Conservation (phyloP, 768 basidiomycete species). For the Boletus pseudo-olivaceus region DNA sequence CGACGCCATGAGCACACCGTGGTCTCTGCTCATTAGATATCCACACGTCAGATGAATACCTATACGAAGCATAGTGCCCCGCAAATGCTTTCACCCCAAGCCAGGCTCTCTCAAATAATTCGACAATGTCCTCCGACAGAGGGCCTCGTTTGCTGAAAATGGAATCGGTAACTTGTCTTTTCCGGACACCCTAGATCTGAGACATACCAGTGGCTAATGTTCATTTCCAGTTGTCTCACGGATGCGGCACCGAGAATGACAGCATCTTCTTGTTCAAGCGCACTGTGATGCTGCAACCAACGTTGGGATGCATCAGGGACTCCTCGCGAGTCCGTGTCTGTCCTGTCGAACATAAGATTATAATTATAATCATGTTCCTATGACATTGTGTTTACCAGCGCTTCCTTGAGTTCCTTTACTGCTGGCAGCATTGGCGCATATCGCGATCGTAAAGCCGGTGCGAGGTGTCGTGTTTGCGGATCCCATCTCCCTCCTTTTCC, state of each 20-base stretch:
- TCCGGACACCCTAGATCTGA: not conserved
- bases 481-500: conserved; percentile 18
- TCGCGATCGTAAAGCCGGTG: conserved; percentile 6
- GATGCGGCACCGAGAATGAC: conserved; percentile 39
- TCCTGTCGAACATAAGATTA: conserved; percentile 4
- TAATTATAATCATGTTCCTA: not conserved
- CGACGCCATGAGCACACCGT: not conserved
- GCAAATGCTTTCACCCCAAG: conserved; percentile 1
- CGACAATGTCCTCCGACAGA: conserved; percentile 10
- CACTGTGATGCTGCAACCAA: conserved; percentile 21
- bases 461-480: conserved; percentile 4
- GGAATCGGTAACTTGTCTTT: not conserved
- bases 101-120: conserved; percentile 12
- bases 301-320: conserved; percentile 10
- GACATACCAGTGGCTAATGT: conserved; percentile 13
- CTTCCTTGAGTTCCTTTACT: conserved; percentile 12
- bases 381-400: not conserved
- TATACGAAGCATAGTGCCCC: conserved; percentile 10
- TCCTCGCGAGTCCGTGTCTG: conserved; percentile 2
- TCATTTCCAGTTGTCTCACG: conserved; percentile 34
- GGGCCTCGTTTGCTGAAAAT: conserved; percentile 19
- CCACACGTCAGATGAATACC: too few relatives aligned
- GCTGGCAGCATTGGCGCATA: conserved; percentile 13
- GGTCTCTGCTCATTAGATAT: not conserved
- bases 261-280: conserved; percentile 18